Percentiles rank a stretch among this genome's conserved stretches.
These are phyloP conservation scores for Plasmodium vivax DNA, from an alignment of 169 alveolate species.

Conservation along the genomic window DNA sequence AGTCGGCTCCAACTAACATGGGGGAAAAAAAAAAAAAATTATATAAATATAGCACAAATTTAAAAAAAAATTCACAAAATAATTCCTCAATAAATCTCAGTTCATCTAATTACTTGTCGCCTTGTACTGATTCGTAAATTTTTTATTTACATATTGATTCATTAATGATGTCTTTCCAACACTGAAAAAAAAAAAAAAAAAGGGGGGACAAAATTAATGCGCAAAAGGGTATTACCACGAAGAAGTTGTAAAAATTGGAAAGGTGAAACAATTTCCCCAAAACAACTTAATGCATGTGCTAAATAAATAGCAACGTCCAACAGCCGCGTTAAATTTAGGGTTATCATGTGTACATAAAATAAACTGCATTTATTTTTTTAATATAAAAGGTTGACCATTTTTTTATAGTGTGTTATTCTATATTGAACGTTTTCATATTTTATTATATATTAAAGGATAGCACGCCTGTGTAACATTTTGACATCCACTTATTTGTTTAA, in stretches of 20 bases:
- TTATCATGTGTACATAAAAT: background rate
- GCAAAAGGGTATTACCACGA: background rate
- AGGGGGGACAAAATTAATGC: background rate
- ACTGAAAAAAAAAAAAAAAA: constrained; percentile 80
- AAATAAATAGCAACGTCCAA: background rate
- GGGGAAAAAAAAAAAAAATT: constrained; percentile 15
- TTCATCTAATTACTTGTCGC: constrained; percentile 92
- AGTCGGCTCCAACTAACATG: constrained; percentile 97
- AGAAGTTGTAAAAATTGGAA: background rate
- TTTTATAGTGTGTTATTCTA: background rate
- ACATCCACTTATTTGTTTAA: background rate
- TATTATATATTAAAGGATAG: background rate
- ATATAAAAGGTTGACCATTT: background rate
- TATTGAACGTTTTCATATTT: background rate
- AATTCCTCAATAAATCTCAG: background rate
- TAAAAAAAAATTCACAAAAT: background rate
- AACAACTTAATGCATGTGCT: background rate
- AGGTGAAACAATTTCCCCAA: background rate
- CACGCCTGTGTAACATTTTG: background rate
- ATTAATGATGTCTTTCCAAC: constrained; percentile 99
- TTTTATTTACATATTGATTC: constrained; percentile 97
- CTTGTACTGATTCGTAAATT: constrained; percentile 96
- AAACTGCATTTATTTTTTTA: background rate
- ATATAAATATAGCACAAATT: background rate
- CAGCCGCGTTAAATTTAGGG: background rate